Evolutionary conservation across 2,329 filamentous ascomycete genomes (phyloP).

Genomic region (Cladosporium sp.): DNA sequence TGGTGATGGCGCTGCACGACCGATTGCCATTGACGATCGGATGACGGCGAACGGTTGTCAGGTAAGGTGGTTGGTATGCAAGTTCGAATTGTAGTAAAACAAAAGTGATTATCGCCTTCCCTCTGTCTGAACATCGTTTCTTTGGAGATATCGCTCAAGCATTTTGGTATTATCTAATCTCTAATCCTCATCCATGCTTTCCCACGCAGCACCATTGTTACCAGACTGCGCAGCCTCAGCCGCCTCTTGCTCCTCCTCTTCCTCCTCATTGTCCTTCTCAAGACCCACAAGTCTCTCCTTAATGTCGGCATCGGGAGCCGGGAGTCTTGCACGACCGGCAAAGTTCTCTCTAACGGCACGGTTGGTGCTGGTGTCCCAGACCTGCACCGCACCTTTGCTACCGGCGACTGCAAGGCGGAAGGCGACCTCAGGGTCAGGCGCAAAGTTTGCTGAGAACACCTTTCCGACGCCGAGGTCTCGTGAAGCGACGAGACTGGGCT

Average conservation of each 20-base stretch:
- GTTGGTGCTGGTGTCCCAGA: constrained; percentile 98
- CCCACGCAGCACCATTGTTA: constrained; percentile 30
- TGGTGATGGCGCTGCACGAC: neutral
- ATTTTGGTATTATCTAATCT: constrained; percentile 1
- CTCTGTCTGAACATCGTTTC: too few species aligned
- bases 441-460: constrained; percentile 87
- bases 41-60: too few species aligned
- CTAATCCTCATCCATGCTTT: constrained; percentile 35
- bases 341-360: constrained; percentile 79
- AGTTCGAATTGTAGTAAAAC: too few species aligned
- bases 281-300: constrained; percentile 75
- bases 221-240: constrained; percentile 46
- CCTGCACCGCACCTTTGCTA: constrained; percentile 85
- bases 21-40: too few species aligned
- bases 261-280: constrained; percentile 60
- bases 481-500: constrained; percentile 85
- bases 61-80: too few species aligned
- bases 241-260: constrained; percentile 57
- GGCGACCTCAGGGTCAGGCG: constrained; percentile 81
- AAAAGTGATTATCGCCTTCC: too few species aligned
- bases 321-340: constrained; percentile 61
- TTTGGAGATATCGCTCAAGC: too few species aligned
- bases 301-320: constrained; percentile 54
- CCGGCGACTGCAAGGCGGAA: constrained; percentile 92
- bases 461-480: constrained; percentile 91